Percentiles rank a stretch among this genome's conserved stretches.
Evolutionary conservation across 805 yeast genomes (phyloP).

Genomic region (Kodamaea nitidulidarum): DNA sequence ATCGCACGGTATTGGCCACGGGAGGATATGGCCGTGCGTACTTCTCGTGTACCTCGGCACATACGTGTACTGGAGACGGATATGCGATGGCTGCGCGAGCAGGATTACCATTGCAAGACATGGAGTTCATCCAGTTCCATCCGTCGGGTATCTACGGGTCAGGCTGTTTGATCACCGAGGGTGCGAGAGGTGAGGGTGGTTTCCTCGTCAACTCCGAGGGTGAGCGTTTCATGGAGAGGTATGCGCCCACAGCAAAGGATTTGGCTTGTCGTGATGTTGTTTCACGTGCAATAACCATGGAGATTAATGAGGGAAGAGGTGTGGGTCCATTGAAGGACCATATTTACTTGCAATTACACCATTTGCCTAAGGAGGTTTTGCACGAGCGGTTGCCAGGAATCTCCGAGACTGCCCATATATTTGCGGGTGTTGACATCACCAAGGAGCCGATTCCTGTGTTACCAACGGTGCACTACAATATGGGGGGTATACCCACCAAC

Average conservation of each 20-base stretch:
- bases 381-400: conserved; percentile 98
- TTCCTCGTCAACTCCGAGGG: conserved; percentile 94
- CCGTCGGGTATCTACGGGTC: conserved; percentile 99
- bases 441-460: conserved; percentile 98
- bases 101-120: conserved; percentile 94
- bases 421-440: conserved; percentile 99
- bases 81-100: conserved; percentile 98
- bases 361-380: conserved; percentile 85
- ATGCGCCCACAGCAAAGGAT: conserved; percentile 98
- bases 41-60: conserved; percentile 98
- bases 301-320: conserved; percentile 98
- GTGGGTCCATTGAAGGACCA: conserved; percentile 96
- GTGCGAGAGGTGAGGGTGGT: conserved; percentile 99
- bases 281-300: conserved; percentile 97
- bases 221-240: conserved; percentile 99
- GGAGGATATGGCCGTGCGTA: conserved; percentile 99
- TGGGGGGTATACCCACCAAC: conserved; percentile 99
- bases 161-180: conserved; percentile 98
- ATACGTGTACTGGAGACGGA: conserved; percentile 99
- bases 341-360: conserved; percentile 89
- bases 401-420: conserved; percentile 96
- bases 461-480: conserved; percentile 98
- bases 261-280: conserved; percentile 98
- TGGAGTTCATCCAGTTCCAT: conserved; percentile 98
- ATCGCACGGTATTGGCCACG: conserved; percentile 93